A percentile compares a stretch with the other conserved stretches of the same genome.
Conservation (phyloP, 345 rosid species). For the Draba incana region DNA sequence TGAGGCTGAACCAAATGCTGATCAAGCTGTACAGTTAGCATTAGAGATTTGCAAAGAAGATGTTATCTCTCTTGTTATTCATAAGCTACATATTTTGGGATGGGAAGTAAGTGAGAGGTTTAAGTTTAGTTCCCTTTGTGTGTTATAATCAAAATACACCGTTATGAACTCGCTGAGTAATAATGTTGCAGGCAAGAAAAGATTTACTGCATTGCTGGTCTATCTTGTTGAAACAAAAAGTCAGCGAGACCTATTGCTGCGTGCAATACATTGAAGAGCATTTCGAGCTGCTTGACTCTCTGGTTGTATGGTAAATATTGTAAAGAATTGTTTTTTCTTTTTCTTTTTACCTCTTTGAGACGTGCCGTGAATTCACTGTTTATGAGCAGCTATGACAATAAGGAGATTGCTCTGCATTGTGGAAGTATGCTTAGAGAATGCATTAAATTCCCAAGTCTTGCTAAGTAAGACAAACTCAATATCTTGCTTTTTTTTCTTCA, state of each 20-base stretch:
- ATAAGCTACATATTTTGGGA: constrained; percentile 79
- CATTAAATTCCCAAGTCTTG: constrained; percentile 86
- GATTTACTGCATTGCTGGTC: constrained; percentile 93
- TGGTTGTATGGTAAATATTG: constrained; percentile 45
- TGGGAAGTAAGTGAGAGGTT: constrained; percentile 76
- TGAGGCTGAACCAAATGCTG: constrained; percentile 79
- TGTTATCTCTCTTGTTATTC: constrained; percentile 71
- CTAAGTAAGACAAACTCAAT: constrained; percentile 68
- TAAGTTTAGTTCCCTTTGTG: background rate
- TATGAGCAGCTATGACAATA: constrained; percentile 85
- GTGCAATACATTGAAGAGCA: constrained; percentile 84
- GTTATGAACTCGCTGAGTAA: background rate
- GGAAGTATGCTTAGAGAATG: constrained; percentile 97
- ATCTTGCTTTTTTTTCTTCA: constrained; percentile 26
- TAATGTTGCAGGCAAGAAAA: constrained; percentile 72
- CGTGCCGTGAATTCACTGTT: background rate
- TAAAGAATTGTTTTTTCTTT: background rate
- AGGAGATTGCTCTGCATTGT: constrained; percentile 86
- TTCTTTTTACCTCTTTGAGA: background rate
- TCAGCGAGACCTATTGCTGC: constrained; percentile 66
- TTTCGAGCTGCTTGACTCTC: constrained; percentile 82
- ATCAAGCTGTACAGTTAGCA: constrained; percentile 74
- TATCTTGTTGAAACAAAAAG: constrained; percentile 80
- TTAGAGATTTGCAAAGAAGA: constrained; percentile 88
- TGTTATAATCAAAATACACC: background rate